Conservation (phyloP, 257 asterid species). For the Gynochthodes officinalis region DNA sequence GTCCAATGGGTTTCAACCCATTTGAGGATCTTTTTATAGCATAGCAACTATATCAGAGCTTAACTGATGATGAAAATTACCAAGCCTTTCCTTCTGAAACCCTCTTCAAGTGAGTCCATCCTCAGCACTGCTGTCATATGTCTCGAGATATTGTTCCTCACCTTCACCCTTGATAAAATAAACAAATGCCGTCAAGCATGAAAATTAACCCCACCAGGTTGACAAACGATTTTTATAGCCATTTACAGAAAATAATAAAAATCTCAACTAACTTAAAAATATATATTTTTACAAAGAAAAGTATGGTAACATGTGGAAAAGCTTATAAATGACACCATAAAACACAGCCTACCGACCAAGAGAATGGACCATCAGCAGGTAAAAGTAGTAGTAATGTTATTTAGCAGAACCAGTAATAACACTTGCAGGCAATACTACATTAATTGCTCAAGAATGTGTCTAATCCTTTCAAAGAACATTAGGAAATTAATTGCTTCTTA, state of each 20-base stretch:
- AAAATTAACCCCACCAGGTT: not conserved
- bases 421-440: not conserved
- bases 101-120: constrained; percentile 5
- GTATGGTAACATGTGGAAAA: too few relatives aligned
- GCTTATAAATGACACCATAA: not conserved
- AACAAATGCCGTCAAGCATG: not conserved
- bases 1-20: not conserved
- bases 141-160: constrained; percentile 9
- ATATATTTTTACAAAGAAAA: too few relatives aligned
- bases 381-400: not conserved
- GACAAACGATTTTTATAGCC: not conserved
- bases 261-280: not conserved
- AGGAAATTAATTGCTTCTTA: constrained; percentile 18
- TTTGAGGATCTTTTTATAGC: too few relatives aligned
- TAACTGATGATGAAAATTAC: not conserved
- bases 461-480: not conserved
- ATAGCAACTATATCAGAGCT: not conserved
- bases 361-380: not conserved
- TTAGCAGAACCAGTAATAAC: not conserved
- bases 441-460: not conserved
- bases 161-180: constrained; percentile 19
- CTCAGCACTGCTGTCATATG: not conserved
- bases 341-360: not conserved
- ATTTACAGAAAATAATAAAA: not conserved
- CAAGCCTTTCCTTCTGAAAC: not conserved